Base-by-base conservation (phyloP, 805 yeast species). In the Candida orba region DNA sequence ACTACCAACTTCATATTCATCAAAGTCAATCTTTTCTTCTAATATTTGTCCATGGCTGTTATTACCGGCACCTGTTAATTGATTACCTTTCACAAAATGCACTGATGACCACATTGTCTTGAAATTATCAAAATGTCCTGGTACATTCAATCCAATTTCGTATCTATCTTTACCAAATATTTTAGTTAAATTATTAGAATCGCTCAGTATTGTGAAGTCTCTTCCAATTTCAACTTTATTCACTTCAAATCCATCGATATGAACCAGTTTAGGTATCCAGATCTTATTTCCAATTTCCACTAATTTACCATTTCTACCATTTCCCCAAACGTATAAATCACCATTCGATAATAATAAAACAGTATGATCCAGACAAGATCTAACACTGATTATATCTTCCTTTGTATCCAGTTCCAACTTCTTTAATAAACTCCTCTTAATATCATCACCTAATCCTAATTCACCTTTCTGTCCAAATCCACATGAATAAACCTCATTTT, bases 61-160 rank as follows among this genome's bases (percentile, higher is more conserved):
- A 62, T 86, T 88, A 0, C 98, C 98, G 43, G 68, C 50, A 0
- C 93, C 79, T 6, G 47, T 20, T 2, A 79, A 51, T n/a, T 42
- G 17, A 15, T 55, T 54, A 1, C 50, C 46, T 0, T 45, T 30
- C 32, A 68, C 33, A 1, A 78, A 46, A 60, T 86, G 95, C 0
- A 84, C 46, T 0, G 95, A 81, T 0, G 91, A 74, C 96, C 96
- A 88, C 85, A 90, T 87, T 9, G 79, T 50, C 34, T 66, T 59
- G 36, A 76, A 53, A 12, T 60, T 50, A 4, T 41, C 39, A 3
- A 56, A 37, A 4, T 44, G 20, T 3, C 27, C 4, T 2, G 50
- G 47, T 12, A 46, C 31, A 0, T 32, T 10, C 6, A 35, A 24
- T 7, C 8, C n/a, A 4, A 59, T 53, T 0, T 27, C 48, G 35